Conservation (phyloP, 1,284 basidiomycete species). For the Cutaneotrichosporon sp. region DNA sequence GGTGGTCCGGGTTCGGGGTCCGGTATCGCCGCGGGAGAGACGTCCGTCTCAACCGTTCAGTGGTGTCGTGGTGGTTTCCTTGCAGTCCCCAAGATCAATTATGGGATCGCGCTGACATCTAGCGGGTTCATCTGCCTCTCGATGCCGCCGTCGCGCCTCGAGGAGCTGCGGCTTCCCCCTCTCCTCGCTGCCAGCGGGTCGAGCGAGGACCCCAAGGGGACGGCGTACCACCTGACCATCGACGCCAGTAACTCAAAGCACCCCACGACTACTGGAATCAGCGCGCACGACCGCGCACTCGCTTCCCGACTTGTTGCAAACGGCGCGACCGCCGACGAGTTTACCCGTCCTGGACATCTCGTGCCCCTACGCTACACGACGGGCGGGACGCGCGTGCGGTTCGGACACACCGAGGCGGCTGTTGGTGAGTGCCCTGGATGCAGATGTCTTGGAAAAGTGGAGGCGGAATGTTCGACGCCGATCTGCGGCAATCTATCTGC, state of each 20-base stretch:
- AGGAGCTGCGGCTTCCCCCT: conserved; percentile 83
- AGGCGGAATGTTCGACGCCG: no score
- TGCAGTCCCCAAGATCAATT: no score
- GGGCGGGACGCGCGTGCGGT: conserved; percentile 79
- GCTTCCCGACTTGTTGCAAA: conserved; percentile 77
- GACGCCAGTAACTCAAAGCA: conserved; percentile 67
- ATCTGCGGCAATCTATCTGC: not conserved
- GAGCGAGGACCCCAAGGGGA: conserved; percentile 78
- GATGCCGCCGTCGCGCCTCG: conserved; percentile 71
- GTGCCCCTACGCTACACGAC: conserved; percentile 84
- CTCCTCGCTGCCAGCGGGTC: conserved; percentile 78
- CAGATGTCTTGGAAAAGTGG: no score
- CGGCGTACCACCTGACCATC: conserved; percentile 94
- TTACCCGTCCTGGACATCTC: conserved; percentile 91
- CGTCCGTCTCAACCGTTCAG: no score
- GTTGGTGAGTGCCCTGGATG: no score
- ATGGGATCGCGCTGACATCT: not conserved
- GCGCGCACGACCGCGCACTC: conserved; percentile 88
- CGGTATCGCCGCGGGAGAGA: not conserved
- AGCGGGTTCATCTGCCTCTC: conserved; percentile 88
- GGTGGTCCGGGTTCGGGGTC: not conserved
- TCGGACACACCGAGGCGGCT: conserved; percentile 90
- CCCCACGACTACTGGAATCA: conserved; percentile 80
- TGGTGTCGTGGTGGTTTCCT: not conserved
- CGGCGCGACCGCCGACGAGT: conserved; percentile 66